These are phyloP conservation scores for Verticillium longisporum DNA, from an alignment of 2,329 filamentous ascomycete species.

Conservation along the genomic window DNA sequence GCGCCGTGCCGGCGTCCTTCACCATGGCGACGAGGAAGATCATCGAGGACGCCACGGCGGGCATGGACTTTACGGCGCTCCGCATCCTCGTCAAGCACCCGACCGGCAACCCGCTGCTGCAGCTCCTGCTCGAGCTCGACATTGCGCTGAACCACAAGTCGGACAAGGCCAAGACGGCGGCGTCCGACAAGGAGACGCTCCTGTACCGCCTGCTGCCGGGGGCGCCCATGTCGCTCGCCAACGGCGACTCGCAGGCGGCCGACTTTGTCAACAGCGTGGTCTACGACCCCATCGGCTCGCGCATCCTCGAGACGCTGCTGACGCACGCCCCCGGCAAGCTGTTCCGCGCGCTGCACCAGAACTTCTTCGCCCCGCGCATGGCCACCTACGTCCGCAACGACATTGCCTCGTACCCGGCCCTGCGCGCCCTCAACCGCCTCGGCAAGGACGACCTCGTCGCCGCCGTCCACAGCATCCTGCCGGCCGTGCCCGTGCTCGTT, in stretches of 20 bases:
- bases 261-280: constrained; percentile 79
- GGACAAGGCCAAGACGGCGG: constrained; percentile 49
- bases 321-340: constrained; percentile 74
- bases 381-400: constrained; percentile 81
- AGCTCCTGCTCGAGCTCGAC: constrained; percentile 82
- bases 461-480: constrained; percentile 64
- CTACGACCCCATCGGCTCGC: constrained; percentile 85
- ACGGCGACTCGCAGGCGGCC: constrained; percentile 65
- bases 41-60: constrained; percentile 66
- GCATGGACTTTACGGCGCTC: constrained; percentile 72
- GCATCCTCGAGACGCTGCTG: constrained; percentile 82
- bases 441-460: constrained; percentile 78
- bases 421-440: constrained; percentile 73
- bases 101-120: constrained; percentile 87
- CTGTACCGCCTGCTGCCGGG: constrained; percentile 75
- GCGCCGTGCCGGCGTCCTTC: constrained; percentile 74
- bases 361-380: constrained; percentile 74
- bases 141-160: constrained; percentile 56
- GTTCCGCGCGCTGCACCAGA: constrained; percentile 81
- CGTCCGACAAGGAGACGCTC: constrained; percentile 42
- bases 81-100: constrained; percentile 81
- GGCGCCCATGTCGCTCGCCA: constrained; percentile 60
- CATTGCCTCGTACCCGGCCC: constrained; percentile 80
- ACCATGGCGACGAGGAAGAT: constrained; percentile 71
- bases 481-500: constrained; percentile 67